Conservation (phyloP, 176 grass and related monocot genomes). For the Eragrostis curvula region DNA sequence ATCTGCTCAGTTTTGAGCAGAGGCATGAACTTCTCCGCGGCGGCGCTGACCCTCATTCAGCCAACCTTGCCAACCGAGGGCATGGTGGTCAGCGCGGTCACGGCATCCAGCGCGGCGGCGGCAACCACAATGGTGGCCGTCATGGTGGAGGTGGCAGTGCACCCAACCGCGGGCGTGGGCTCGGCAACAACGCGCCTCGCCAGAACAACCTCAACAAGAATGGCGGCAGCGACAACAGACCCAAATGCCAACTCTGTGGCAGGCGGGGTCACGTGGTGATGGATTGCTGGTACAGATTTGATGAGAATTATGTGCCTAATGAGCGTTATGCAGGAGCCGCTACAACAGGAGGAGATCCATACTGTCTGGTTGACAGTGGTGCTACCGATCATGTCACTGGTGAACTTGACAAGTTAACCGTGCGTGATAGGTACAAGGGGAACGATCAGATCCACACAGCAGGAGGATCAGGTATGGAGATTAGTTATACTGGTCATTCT, state of each 20-base stretch:
- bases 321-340: neutral
- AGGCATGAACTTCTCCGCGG: too few species aligned
- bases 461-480: neutral
- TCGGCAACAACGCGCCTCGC: too few species aligned
- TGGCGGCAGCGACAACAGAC: too few species aligned
- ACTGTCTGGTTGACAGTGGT: neutral
- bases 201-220: too few species aligned
- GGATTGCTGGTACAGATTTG: neutral
- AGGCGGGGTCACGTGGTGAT: neutral
- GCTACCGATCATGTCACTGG: neutral
- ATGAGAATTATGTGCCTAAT: neutral
- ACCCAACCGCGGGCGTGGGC: too few species aligned
- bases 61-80: too few species aligned
- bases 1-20: too few species aligned
- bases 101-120: too few species aligned
- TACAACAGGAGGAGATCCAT: neutral
- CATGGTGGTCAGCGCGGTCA: too few species aligned
- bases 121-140: too few species aligned
- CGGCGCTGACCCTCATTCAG: too few species aligned
- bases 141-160: too few species aligned
- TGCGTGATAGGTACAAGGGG: neutral
- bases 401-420: neutral
- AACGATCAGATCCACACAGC: neutral
- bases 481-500: neutral
- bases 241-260: neutral